A percentile compares a stretch with the other conserved stretches of the same genome.
Evolutionary conservation across 169 alveolate genomes (phyloP).

Genomic region (Plasmodium cynomolgi): DNA sequence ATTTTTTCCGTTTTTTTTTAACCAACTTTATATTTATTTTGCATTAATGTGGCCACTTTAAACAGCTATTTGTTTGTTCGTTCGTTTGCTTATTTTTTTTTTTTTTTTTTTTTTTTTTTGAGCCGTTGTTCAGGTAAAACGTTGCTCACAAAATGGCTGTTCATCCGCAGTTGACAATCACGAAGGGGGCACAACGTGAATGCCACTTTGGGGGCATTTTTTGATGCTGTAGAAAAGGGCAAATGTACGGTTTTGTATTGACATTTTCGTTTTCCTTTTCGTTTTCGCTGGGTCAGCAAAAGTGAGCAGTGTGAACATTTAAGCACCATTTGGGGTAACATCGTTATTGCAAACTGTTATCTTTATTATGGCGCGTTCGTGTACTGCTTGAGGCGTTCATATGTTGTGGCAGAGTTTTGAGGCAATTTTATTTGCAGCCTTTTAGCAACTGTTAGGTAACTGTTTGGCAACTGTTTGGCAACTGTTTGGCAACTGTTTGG

Average conservation of each 20-base stretch:
- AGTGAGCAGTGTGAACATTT: not conserved
- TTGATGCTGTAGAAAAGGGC: not conserved
- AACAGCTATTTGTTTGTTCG: not conserved
- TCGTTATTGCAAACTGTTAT: not conserved
- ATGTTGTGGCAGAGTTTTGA: not conserved
- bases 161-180: not conserved
- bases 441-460: not conserved
- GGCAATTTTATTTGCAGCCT: not conserved
- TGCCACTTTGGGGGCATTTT: not conserved
- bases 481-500: not conserved
- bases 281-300: not conserved
- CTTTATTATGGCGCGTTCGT: not conserved
- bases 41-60: not conserved
- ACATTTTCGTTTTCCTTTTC: not conserved
- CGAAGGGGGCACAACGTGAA: not conserved
- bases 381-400: not conserved
- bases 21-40: not conserved
- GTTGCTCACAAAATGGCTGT: not conserved
- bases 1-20: constrained; percentile 5
- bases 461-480: too few relatives aligned
- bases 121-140: not conserved
- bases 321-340: not conserved
- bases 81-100: not conserved
- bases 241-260: not conserved
- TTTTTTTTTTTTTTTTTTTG: not conserved